Evolutionary conservation across 768 basidiomycete genomes (phyloP), one percentile per base, ranked within the genome.

Genomic region (Suillus subluteus): DNA sequence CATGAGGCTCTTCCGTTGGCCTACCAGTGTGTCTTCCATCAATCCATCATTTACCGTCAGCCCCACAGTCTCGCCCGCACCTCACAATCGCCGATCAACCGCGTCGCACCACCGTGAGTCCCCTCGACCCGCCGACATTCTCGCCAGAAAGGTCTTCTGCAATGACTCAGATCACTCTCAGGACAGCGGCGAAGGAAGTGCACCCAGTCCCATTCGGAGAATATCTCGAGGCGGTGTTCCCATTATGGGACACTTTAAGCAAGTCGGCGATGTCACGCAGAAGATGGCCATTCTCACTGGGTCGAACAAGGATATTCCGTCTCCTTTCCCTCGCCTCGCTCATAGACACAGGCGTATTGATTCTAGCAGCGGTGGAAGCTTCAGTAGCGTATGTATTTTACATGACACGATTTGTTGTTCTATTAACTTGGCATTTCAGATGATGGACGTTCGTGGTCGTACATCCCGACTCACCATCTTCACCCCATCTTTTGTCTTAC

Each of bases 11-110:
- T 91, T 92, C 81, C 86, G 81, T 71, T 84, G 88, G 69, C 92
- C 92, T 9, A 83, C 82, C 23, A 76, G 76, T 21, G 83, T 90
- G 50, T 86, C 86, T 35, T 85, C 87, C 13, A 90, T 93, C 78
- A 85, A 93, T 66, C 92, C 91, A 61, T 78, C 89, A 73, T 91
- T 89, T n/a, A 92, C 90, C 9, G 83, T 93, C 73, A 88, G 86
- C 66, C 86, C 88, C 0, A 78, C 80, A 46, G 81, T 82, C 15
- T 84, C 83, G 64, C 86, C 86, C 43, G 73, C 78, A 18, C 80
- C 68, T 6, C 77, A 76, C 52, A 68, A 78, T 72, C 78, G 77
- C 65, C 74, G 67, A 63, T 64, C 74, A 67, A 70, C 73, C 65
- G 62, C 72, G 65, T 66, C 73, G 73, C 67, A 76, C 76, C n/a